Conservation (phyloP, 495 filamentous ascomycete genomes). For the Lentithecium fluviatile region DNA sequence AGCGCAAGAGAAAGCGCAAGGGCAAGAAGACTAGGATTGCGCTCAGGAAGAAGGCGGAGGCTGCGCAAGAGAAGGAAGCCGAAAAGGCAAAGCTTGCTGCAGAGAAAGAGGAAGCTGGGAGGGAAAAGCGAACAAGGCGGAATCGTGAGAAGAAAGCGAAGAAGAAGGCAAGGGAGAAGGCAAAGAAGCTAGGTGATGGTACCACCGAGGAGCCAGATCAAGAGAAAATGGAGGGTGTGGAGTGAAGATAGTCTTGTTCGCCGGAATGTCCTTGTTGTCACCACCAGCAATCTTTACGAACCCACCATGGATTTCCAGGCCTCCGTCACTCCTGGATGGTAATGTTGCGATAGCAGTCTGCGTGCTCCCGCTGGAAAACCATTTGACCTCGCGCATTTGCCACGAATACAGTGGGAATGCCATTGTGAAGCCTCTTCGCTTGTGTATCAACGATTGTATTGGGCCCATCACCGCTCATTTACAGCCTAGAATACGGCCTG, state of each 20-base stretch:
- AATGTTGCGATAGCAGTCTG: no score
- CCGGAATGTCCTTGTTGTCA: no score
- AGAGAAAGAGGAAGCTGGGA: constrained; percentile 31
- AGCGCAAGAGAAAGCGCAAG: constrained; percentile 46
- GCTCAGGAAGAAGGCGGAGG: constrained; percentile 50
- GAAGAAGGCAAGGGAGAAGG: constrained; percentile 31
- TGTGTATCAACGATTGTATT: no score
- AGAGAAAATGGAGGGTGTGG: background rate
- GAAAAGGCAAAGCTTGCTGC: constrained; percentile 30
- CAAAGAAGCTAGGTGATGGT: constrained; percentile 23
- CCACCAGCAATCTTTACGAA: no score
- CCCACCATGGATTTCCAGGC: no score
- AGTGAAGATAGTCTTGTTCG: background rate
- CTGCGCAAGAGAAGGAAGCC: constrained; percentile 52
- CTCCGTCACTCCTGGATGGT: no score
- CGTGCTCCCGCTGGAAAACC: no score
- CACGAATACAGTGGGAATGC: no score
- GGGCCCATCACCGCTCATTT: no score
- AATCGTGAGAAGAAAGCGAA: constrained; percentile 36
- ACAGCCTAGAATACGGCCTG: no score
- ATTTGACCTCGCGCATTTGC: no score
- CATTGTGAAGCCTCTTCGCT: no score
- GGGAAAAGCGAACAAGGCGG: constrained; percentile 32
- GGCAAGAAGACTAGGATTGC: constrained; percentile 57
- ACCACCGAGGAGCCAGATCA: background rate